Conservation (phyloP, 106 monocot species). For the Dendrobium huoshanense region DNA sequence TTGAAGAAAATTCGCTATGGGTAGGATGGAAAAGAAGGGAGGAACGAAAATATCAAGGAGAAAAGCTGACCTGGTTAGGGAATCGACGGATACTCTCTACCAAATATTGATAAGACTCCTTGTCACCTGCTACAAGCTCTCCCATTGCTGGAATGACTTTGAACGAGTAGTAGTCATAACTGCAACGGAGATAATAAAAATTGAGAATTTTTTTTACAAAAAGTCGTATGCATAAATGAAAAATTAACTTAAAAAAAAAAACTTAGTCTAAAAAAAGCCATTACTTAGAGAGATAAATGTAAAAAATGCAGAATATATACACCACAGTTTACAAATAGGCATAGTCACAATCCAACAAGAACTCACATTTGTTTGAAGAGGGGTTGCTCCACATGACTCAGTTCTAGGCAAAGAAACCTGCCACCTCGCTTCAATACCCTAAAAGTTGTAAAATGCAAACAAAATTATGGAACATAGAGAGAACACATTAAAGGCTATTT, state of each 20-base stretch:
- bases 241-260: background rate
- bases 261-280: background rate
- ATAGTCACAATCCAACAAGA: background rate
- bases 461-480: background rate
- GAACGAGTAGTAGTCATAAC: conserved; percentile 94
- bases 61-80: conserved; percentile 57
- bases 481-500: background rate
- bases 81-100: conserved; percentile 92
- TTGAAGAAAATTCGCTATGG: background rate
- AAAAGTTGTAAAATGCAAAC: conserved; percentile 16
- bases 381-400: conserved; percentile 92
- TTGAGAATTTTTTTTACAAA: background rate
- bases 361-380: conserved; percentile 82
- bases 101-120: conserved; percentile 87
- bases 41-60: background rate
- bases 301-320: background rate
- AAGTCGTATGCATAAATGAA: background rate
- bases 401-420: conserved; percentile 80
- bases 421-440: conserved; percentile 94
- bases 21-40: background rate
- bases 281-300: background rate
- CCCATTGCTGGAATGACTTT: conserved; percentile 78
- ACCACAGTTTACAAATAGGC: background rate
- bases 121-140: conserved; percentile 81
- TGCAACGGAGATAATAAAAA: conserved; percentile 15